Evolutionary conservation across 345 rosid genomes (phyloP).

Genomic region (Eucalyptus polybractea): DNA sequence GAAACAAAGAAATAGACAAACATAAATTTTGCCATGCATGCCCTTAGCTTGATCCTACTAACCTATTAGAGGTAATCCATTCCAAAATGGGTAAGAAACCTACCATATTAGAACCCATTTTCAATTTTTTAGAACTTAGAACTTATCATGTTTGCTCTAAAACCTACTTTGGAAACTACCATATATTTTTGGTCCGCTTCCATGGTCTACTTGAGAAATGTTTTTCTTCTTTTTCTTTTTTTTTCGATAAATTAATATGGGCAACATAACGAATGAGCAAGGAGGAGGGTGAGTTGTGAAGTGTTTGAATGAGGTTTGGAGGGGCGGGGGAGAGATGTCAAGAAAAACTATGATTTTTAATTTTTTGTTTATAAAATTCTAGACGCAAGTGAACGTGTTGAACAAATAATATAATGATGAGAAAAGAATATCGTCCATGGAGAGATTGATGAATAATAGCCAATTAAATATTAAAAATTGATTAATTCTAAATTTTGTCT

Average conservation of each 20-base stretch:
- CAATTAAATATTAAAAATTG: too few relatives aligned
- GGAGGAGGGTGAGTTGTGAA: not conserved
- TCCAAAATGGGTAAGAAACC: too few relatives aligned
- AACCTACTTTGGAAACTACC: not conserved
- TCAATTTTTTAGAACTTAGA: not conserved
- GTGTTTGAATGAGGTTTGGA: not conserved
- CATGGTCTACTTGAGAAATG: not conserved
- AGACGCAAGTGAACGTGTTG: fast-evolving
- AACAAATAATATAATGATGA: too few relatives aligned
- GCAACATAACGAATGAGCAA: not conserved
- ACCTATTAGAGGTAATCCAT: too few relatives aligned
- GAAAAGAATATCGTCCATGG: fast-evolving
- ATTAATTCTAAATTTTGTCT: too few relatives aligned
- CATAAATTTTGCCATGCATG: fast-evolving
- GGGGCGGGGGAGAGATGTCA: not conserved
- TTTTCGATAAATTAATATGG: not conserved
- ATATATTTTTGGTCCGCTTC: too few relatives aligned
- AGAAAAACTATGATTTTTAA: not conserved
- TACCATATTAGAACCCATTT: too few relatives aligned
- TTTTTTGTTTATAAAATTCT: too few relatives aligned
- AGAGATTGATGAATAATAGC: too few relatives aligned
- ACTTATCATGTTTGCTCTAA: not conserved
- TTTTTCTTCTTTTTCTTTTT: too few relatives aligned
- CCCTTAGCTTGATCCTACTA: not conserved
- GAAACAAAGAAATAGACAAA: too few relatives aligned